Conservation (phyloP, 352 stramenopile species). For the Pythium pyrilobum region DNA sequence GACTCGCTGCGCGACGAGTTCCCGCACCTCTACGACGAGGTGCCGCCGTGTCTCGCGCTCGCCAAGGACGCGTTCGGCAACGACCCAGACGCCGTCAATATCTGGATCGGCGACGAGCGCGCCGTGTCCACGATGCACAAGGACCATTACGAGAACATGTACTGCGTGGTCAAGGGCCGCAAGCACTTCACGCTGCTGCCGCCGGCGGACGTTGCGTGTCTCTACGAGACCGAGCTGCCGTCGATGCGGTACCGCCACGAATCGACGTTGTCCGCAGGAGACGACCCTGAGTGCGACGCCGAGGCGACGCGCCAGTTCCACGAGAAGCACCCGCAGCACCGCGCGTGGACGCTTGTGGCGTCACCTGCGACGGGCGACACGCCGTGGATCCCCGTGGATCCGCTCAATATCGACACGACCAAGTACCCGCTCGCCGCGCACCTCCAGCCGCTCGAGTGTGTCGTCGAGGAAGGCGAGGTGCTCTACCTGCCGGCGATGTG, state of each 20-base stretch:
- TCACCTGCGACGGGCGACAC: slow-evolving; percentile 45
- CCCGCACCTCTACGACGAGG: slow-evolving; percentile 51
- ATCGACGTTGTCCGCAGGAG: neutral
- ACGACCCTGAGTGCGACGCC: slow-evolving; percentile 19
- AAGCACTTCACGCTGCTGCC: slow-evolving; percentile 94
- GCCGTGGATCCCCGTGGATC: slow-evolving; percentile 80
- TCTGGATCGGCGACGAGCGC: slow-evolving; percentile 97
- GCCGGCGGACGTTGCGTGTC: slow-evolving; percentile 83
- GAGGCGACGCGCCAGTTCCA: slow-evolving; percentile 43
- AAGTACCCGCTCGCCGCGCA: slow-evolving; percentile 46
- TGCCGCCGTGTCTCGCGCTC: slow-evolving; percentile 53
- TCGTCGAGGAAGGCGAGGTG: slow-evolving; percentile 63
- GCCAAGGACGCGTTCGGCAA: slow-evolving; percentile 72
- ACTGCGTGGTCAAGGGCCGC: slow-evolving; percentile 93
- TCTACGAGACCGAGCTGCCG: slow-evolving; percentile 80
- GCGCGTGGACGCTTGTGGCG: slow-evolving; percentile 42
- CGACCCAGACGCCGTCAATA: slow-evolving; percentile 89
- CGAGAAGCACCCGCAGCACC: slow-evolving; percentile 38
- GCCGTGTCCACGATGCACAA: slow-evolving; percentile 96
- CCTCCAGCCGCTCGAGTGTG: slow-evolving; percentile 56
- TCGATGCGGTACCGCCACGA: slow-evolving; percentile 57
- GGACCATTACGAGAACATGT: slow-evolving; percentile 99
- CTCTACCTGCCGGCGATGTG: slow-evolving; percentile 79
- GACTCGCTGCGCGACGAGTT: slow-evolving; percentile 75
- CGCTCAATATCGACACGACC: slow-evolving; percentile 49